These are phyloP conservation scores for Mortierella sp. DNA, from an alignment of 371 early-diverging fungal genomes.

Conservation along the genomic window DNA sequence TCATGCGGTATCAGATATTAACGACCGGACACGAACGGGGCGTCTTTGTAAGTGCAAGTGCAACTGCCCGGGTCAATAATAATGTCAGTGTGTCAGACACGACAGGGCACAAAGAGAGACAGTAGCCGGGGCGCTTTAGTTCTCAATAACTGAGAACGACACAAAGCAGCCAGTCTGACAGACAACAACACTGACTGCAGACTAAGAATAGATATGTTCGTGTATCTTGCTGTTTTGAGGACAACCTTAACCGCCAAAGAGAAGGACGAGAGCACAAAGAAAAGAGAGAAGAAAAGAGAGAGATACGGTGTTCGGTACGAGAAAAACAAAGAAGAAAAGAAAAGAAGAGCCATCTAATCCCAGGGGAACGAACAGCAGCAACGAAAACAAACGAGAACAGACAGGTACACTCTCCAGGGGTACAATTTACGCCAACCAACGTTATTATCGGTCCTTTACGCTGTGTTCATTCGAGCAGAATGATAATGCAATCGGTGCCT, in stretches of 20 bases:
- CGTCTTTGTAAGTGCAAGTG: no score
- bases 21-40: no score
- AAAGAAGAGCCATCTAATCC: not conserved
- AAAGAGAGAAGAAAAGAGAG: not conserved
- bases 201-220: not conserved
- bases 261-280: no score
- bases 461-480: not conserved
- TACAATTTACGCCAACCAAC: not conserved
- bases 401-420: not conserved
- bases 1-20: no score
- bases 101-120: no score
- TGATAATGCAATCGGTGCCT: not conserved
- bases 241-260: not conserved
- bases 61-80: no score
- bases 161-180: no score
- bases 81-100: no score
- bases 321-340: not conserved
- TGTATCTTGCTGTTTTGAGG: not conserved
- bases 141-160: no score
- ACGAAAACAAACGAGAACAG: slow-evolving; percentile 6
- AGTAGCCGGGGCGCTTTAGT: no score
- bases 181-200: not conserved
- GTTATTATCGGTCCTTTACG: not conserved
- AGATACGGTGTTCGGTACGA: not conserved
- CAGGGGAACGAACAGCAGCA: not conserved